phyloP scores from a whole-genome alignment of 78 protist genomes.

The Tieghemostelium lacteum region DNA sequence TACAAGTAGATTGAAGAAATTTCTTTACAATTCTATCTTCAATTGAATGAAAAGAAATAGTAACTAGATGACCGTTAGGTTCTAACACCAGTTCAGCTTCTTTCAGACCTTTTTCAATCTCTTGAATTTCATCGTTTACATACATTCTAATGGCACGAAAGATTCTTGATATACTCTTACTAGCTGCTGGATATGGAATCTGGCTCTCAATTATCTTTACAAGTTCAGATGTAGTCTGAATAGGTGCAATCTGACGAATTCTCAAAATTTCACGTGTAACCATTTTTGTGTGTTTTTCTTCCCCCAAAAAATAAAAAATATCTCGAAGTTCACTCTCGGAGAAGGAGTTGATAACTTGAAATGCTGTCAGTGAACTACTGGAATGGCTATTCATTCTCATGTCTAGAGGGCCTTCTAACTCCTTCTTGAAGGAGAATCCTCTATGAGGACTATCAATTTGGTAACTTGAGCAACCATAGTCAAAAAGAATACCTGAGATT shows the following conservation, averaged over 20 bases:
- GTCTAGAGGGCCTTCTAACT: constrained; percentile 62
- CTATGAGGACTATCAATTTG: constrained; percentile 55
- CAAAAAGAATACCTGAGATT: constrained; percentile 48
- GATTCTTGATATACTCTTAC: constrained; percentile 39
- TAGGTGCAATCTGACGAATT: constrained; percentile 9
- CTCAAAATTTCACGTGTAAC: constrained; percentile 39
- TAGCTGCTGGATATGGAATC: constrained; percentile 70
- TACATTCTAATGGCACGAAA: constrained; percentile 59
- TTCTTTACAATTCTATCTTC: constrained; percentile 64
- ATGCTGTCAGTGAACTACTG: constrained; percentile 5
- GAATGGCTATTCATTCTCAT: constrained; percentile 62
- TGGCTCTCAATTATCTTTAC: constrained; percentile 21
- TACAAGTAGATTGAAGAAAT: not conserved
- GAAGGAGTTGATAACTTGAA: constrained; percentile 18
- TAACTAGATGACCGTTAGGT: constrained; percentile 4
- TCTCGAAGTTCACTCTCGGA: constrained; percentile 27
- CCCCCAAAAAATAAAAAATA: constrained; percentile 58
- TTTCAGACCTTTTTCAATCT: constrained; percentile 19
- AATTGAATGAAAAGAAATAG: constrained; percentile 69
- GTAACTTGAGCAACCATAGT: constrained; percentile 45
- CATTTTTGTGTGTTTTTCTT: constrained; percentile 58
- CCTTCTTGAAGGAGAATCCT: constrained; percentile 68
- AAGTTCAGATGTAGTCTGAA: constrained; percentile 13
- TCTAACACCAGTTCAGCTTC: constrained; percentile 37
- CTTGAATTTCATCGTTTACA: constrained; percentile 50